These are phyloP conservation scores for Xylariaceae sp. DNA, from an alignment of 2,329 filamentous ascomycete species.

Conservation along the genomic window DNA sequence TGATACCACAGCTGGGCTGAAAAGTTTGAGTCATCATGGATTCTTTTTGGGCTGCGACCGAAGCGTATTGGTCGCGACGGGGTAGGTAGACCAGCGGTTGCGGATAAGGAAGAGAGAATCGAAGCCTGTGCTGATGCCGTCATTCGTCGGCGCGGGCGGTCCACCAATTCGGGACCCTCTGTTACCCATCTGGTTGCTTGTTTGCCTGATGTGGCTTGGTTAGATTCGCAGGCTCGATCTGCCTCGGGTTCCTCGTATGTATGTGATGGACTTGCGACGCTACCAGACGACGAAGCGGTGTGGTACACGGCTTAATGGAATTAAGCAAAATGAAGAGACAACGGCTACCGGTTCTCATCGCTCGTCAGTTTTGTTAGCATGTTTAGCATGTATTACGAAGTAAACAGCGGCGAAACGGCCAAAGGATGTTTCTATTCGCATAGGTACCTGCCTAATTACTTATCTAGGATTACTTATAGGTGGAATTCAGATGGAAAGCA, in stretches of 20 bases:
- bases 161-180: conserved; percentile 2
- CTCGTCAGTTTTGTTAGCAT: too few species aligned
- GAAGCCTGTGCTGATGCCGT: conserved; percentile 18
- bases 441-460: too few species aligned
- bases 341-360: too few species aligned
- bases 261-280: not conserved
- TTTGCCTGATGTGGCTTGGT: conserved; percentile 16
- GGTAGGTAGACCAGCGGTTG: not conserved
- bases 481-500: not conserved
- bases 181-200: conserved; percentile 1
- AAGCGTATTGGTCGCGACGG: not conserved
- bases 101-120: conserved; percentile 17
- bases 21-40: conserved; percentile 1
- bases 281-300: conserved; percentile 10
- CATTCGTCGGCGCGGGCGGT: conserved; percentile 11
- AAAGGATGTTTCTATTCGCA: too few species aligned
- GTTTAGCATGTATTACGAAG: too few species aligned
- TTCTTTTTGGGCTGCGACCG: conserved; percentile 1
- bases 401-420: too few species aligned
- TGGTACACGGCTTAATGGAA: conserved; percentile 17
- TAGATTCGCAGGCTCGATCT: conserved; percentile 12
- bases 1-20: conserved; percentile 1
- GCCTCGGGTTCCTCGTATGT: conserved; percentile 7
- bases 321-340: not conserved
- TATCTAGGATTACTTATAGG: too few species aligned